Conservation (phyloP, 352 stramenopile species). For the Elongisporangium anandrum region DNA sequence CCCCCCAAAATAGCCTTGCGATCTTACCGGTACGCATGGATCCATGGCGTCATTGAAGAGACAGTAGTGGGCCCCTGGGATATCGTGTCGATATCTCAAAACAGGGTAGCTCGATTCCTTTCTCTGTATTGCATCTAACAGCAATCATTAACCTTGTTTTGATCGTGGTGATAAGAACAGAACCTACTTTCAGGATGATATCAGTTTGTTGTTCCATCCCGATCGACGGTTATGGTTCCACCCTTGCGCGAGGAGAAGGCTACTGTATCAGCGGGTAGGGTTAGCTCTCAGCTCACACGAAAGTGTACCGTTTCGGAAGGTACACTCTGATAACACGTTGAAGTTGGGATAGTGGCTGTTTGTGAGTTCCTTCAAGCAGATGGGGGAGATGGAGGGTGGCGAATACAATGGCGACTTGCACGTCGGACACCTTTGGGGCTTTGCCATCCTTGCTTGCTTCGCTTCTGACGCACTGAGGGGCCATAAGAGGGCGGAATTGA, state of each 20-base stretch:
- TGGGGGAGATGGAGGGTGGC: background rate
- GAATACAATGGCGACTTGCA: background rate
- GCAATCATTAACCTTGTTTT: background rate
- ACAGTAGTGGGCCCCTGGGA: background rate
- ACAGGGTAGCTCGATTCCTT: background rate
- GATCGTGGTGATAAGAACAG: background rate
- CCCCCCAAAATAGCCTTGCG: background rate
- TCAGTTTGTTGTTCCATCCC: background rate
- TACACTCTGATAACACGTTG: background rate
- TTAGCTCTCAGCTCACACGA: background rate
- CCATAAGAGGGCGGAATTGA: background rate
- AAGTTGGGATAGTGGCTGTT: background rate
- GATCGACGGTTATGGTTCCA: background rate
- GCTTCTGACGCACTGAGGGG: background rate
- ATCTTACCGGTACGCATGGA: background rate
- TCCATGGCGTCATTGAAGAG: background rate
- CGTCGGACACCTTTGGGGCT: background rate
- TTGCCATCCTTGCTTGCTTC: background rate
- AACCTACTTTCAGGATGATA: background rate
- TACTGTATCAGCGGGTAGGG: background rate
- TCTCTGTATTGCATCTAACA: no score
- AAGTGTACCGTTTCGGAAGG: background rate
- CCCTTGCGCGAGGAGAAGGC: background rate
- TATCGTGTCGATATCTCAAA: background rate
- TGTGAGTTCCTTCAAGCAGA: background rate